Evolutionary conservation across 352 stramenopile genomes (phyloP), one percentile per base, ranked within the genome.

Genomic region (Sclerospora graminicola): DNA sequence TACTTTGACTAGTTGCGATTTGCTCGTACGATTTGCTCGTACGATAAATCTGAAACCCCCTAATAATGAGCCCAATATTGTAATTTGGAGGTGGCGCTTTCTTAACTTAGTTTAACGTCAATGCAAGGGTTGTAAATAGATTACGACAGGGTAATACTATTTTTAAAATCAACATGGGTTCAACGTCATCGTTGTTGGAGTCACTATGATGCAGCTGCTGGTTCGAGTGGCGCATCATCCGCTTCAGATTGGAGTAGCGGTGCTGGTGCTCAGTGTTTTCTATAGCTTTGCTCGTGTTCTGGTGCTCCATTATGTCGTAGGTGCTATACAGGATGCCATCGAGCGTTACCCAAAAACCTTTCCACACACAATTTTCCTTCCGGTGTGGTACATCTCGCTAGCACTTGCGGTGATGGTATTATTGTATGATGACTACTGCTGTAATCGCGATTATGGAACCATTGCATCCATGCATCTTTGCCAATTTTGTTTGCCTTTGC

Each of bases 281-380:
- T 88, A 85, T 56, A 72, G 59, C 20, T 90, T 81, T 46, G 69
- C 75, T 32, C 66, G 70, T 35, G 63, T 90, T n/a, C 49, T 88
- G 45, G 52, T 61, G 38, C 39, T 81, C n/a, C 71, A 87, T 31
- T 66, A 60, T 38, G 35, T 63, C 33, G 49, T 83, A 15, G 72
- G 62, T 26, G 66, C 63, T 8, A 19, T 72, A 13, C 68, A 69
- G 34, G 63, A 76, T 46, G 69, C 57, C 27, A 79, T 84, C 36
- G 43, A 69, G 24, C 55, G 63, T 14, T 77, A 79, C 35, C 62
- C 66, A 9, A 69, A 60, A 43, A 81, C 72, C 39, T 81, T 84
- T 44, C 68, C 67, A 20, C 68, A 67, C 20, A 56, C 38, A 0
- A 62, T 85, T 27, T 72, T 79, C 46, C 24, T 81, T n/a, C 69